Evolutionary conservation across 2,329 filamentous ascomycete species (phyloP), one percentile per base, ranked within the genome.

Genomic region (Calonectria crousiana): DNA sequence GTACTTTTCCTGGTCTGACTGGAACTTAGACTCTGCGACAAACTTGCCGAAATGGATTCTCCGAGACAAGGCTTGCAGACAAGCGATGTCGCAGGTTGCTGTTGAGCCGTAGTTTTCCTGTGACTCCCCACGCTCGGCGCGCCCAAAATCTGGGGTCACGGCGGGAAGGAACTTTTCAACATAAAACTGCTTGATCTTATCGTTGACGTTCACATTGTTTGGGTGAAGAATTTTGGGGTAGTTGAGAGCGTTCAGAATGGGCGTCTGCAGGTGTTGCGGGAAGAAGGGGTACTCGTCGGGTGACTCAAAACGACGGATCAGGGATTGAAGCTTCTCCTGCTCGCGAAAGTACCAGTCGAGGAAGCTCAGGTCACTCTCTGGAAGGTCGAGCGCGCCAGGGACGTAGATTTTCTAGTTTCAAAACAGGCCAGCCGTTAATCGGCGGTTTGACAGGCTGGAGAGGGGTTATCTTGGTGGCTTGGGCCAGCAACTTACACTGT

Each of bases 241-340:
- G 83, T 94, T 85, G 78, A 99, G 90, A 11, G 95, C 94, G 79
- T 94, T 93, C n/a, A 99, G 91, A 75, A 99, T 94, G 32, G 96
- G 95, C 70, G 90, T 88, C 81, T 95, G 92, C 51, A 98, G 88
- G 13, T 92, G 93, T 36, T 94, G 90, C 1, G 95, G 95, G 87
- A 98, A 99, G 91, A 98, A 99, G 28, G 97, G 95, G 85, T 98
- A 96, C 87, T 99, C 97, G 88, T 99, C 97, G 49, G 97, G 97
- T 0, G 95, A 95, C 84, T 99, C 93, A 89, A 95, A 99, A 83
- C 97, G 95, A 78, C 97, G 95, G 79, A 99, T 96, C 67, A 95
- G 91, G 18, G 96, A 98, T 84, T 99, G 96, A 8, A 98, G 88
- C 76, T 92, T 93, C 86, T 99, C 97, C 83, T 98, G 95, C 84